These are phyloP conservation scores for Mentha longifolia DNA, from an alignment of 257 asterid species.

Conservation along the genomic window DNA sequence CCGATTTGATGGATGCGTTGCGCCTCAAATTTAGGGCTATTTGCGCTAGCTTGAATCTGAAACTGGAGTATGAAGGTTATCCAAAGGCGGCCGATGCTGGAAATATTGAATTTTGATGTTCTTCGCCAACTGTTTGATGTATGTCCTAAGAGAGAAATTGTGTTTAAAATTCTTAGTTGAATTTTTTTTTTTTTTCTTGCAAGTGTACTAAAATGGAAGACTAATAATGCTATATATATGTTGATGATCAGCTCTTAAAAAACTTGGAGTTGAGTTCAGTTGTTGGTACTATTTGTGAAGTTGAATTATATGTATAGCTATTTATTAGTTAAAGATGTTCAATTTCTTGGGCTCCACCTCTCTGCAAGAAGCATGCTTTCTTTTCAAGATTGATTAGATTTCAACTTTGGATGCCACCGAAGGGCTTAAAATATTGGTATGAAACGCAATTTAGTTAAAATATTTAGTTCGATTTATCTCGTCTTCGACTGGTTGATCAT, in stretches of 20 bases:
- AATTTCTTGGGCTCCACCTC: not conserved
- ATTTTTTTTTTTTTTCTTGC: too few relatives aligned
- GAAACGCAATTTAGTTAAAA: too few relatives aligned
- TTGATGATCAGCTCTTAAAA: not conserved
- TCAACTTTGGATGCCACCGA: too few relatives aligned
- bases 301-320: not conserved
- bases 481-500: too few relatives aligned
- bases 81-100: constrained; percentile 39
- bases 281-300: not conserved
- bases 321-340: not conserved
- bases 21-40: constrained; percentile 60
- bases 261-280: not conserved
- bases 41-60: constrained; percentile 60
- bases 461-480: too few relatives aligned
- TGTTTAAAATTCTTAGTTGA: not conserved
- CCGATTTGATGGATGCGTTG: constrained; percentile 53
- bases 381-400: not conserved
- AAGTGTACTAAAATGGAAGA: not conserved
- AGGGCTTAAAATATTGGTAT: too few relatives aligned
- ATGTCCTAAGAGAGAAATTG: constrained; percentile 24
- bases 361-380: not conserved
- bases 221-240: not conserved
- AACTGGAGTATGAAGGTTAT: constrained; percentile 56
- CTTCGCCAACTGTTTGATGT: constrained; percentile 33
- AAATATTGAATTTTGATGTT: constrained; percentile 46